Conservation (phyloP, 352 stramenopile species). For the Globisporangium ultimum region DNA sequence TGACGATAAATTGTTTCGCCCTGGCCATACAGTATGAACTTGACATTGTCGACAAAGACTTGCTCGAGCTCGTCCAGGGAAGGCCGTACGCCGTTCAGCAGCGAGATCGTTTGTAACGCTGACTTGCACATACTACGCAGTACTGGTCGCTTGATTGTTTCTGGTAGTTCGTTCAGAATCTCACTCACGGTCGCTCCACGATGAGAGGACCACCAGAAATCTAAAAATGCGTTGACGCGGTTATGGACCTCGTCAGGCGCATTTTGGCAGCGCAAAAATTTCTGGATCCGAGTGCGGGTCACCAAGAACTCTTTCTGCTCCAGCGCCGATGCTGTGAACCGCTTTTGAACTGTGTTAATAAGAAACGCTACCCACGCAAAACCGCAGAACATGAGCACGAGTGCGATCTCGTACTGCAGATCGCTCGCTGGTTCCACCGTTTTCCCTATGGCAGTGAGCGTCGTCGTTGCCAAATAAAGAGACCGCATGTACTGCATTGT, state of each 20-base stretch:
- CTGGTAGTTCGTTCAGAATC: slow-evolving; percentile 25
- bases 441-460: slow-evolving; percentile 19
- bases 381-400: slow-evolving; percentile 36
- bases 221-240: slow-evolving; percentile 35
- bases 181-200: slow-evolving; percentile 31
- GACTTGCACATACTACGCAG: slow-evolving; percentile 26
- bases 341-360: slow-evolving; percentile 40
- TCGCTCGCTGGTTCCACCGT: slow-evolving; percentile 27
- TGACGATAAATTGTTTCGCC: slow-evolving; percentile 29
- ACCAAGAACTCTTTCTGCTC: slow-evolving; percentile 40
- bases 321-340: slow-evolving; percentile 31
- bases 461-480: slow-evolving; percentile 22
- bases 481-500: slow-evolving; percentile 24
- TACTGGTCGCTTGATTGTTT: slow-evolving; percentile 25
- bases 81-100: slow-evolving; percentile 16
- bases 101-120: slow-evolving; percentile 23
- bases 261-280: slow-evolving; percentile 35
- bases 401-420: slow-evolving; percentile 25
- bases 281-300: slow-evolving; percentile 26
- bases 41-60: slow-evolving; percentile 28
- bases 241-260: slow-evolving; percentile 27
- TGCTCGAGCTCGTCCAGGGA: slow-evolving; percentile 26
- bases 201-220: slow-evolving; percentile 46
- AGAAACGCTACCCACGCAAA: slow-evolving; percentile 35
- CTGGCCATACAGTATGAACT: slow-evolving; percentile 34